Evolutionary conservation across 2,329 filamentous ascomycete genomes (phyloP).

Genomic region (Aspergillus versicolor): DNA sequence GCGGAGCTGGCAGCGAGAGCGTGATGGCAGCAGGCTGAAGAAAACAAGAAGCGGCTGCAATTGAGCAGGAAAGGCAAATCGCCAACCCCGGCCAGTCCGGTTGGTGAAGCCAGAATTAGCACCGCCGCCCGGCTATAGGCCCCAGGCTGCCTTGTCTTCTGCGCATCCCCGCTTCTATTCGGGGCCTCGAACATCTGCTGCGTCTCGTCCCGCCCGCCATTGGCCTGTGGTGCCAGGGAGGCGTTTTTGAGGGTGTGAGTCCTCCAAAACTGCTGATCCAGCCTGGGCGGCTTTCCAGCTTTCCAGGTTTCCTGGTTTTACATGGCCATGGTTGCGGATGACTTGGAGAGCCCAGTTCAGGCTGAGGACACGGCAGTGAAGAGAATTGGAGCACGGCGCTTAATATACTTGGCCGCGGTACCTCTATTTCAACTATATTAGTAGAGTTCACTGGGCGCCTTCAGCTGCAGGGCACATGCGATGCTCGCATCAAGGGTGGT

Average conservation of each 20-base stretch:
- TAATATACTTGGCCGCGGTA: too few species aligned
- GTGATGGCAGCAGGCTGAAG: neutral
- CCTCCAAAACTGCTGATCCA: neutral
- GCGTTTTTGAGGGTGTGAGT: conserved; percentile 15
- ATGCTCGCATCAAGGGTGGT: neutral
- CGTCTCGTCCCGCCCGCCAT: conserved; percentile 10
- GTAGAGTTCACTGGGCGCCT: too few species aligned
- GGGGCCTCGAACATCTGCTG: conserved; percentile 22
- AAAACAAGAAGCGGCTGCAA: too few species aligned
- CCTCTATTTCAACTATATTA: too few species aligned
- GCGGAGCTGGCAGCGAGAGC: neutral
- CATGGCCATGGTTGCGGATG: neutral
- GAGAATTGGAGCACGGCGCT: too few species aligned
- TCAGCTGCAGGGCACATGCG: too few species aligned
- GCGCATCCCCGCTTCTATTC: conserved; percentile 21
- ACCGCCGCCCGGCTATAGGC: conserved; percentile 15
- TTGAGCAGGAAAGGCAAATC: conserved; percentile 1
- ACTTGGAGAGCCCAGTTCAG: neutral
- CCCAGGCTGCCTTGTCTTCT: conserved; percentile 4
- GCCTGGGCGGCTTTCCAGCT: too few species aligned
- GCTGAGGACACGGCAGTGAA: neutral
- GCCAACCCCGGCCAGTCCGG: neutral
- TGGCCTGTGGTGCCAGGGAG: conserved; percentile 15
- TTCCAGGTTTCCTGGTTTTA: too few species aligned
- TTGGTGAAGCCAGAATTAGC: conserved; percentile 18